These are phyloP conservation scores for Metschnikowia peoriensis DNA, from an alignment of 805 yeast species.

Conservation along the genomic window DNA sequence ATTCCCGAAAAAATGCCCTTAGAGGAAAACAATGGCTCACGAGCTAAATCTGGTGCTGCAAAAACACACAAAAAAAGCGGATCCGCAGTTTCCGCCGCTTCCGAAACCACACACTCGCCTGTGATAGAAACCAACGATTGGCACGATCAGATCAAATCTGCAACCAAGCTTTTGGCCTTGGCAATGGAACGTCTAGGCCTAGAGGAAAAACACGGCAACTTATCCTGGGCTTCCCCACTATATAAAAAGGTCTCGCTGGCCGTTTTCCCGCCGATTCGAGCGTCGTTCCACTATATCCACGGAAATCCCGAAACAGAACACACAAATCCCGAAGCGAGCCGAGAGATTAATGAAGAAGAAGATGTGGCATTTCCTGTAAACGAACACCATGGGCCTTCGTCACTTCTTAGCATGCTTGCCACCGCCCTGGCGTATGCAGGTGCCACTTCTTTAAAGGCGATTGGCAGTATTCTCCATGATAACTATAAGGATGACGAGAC, in stretches of 20 bases:
- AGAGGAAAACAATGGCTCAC: too few relatives aligned
- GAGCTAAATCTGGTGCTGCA: background rate
- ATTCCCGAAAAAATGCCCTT: too few relatives aligned
- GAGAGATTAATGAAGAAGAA: constrained; percentile 21
- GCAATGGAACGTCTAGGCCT: constrained; percentile 17
- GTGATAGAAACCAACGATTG: constrained; percentile 1
- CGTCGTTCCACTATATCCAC: constrained; percentile 11
- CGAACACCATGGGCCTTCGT: constrained; percentile 24
- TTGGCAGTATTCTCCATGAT: constrained; percentile 12
- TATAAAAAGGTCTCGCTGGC: constrained; percentile 17
- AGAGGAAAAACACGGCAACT: constrained; percentile 15
- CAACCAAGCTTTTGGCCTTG: constrained; percentile 2
- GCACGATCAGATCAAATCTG: constrained; percentile 10
- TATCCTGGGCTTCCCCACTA: constrained; percentile 12
- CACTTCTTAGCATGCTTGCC: constrained; percentile 29
- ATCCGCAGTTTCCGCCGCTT: too few relatives aligned
- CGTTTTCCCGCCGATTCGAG: constrained; percentile 18
- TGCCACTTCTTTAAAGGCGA: constrained; percentile 15
- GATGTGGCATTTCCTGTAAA: constrained; percentile 29
- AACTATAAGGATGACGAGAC: background rate
- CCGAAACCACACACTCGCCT: background rate
- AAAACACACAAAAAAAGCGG: too few relatives aligned
- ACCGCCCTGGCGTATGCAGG: constrained; percentile 32
- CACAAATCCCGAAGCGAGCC: background rate
- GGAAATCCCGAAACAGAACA: background rate